These are phyloP conservation scores for Globisporangium cylindrosporum DNA, from an alignment of 352 stramenopile genomes.

Conservation along the genomic window DNA sequence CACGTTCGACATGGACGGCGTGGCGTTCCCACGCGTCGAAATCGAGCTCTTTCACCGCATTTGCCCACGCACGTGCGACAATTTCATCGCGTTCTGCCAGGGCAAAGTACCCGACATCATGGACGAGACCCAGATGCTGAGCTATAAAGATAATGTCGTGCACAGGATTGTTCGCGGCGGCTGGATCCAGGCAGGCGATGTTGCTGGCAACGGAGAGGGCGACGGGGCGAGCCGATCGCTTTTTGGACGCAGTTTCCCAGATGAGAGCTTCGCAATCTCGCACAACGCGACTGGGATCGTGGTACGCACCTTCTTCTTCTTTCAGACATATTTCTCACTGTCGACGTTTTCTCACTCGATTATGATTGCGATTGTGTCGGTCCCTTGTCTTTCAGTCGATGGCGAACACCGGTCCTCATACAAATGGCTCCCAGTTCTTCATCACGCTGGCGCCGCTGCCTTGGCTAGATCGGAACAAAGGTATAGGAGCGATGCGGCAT, in stretches of 20 bases:
- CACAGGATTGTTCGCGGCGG: constrained; percentile 62
- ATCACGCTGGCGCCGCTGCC: constrained; percentile 89
- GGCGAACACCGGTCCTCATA: constrained; percentile 94
- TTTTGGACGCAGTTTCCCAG: constrained; percentile 58
- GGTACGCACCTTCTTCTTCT: constrained; percentile 25
- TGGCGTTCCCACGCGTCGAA: constrained; percentile 57
- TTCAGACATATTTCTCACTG: background rate
- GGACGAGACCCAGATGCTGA: constrained; percentile 34
- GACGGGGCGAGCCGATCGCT: constrained; percentile 52
- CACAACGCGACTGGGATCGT: constrained; percentile 63
- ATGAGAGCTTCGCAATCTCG: constrained; percentile 72
- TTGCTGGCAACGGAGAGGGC: constrained; percentile 38
- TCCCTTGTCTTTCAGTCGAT: constrained; percentile 75
- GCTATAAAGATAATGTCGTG: constrained; percentile 55
- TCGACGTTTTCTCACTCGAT: constrained; percentile 1
- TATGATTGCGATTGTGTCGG: background rate
- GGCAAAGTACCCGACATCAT: constrained; percentile 39
- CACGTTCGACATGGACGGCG: constrained; percentile 58
- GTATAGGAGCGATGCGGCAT: constrained; percentile 20
- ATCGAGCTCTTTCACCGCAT: constrained; percentile 63
- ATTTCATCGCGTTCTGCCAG: constrained; percentile 74
- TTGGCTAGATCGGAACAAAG: constrained; percentile 70
- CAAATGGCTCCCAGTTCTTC: constrained; percentile 99
- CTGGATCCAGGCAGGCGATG: constrained; percentile 78
- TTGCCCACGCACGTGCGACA: constrained; percentile 68